phyloP scores from a whole-genome alignment of 2,329 filamentous ascomycete genomes.

The Pyrenophora seminiperda region DNA sequence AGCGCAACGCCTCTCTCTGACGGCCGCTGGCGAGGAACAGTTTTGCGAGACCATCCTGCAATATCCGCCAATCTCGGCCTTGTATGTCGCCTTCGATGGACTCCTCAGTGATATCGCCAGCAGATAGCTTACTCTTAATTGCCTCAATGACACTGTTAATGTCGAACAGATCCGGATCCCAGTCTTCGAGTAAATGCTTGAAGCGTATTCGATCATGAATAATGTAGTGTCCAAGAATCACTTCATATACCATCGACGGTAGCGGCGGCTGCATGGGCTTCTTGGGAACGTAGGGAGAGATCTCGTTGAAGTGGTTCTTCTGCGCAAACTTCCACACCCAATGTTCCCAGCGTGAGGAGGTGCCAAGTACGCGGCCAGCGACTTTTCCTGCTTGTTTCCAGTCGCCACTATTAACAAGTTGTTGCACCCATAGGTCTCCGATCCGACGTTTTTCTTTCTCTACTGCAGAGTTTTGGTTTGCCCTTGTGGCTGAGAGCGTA shows the following conservation, averaged over 20 bases:
- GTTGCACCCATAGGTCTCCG: slow-evolving; percentile 90
- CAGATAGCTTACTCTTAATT: slow-evolving; percentile 81
- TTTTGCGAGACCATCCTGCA: slow-evolving; percentile 85
- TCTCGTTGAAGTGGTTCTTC: slow-evolving; percentile 85
- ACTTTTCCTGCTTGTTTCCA: slow-evolving; percentile 81
- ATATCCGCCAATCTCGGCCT: slow-evolving; percentile 82
- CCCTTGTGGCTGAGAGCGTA: slow-evolving; percentile 63
- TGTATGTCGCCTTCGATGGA: slow-evolving; percentile 74
- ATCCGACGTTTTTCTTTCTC: slow-evolving; percentile 89
- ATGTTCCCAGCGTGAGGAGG: slow-evolving; percentile 85
- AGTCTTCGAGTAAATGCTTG: slow-evolving; percentile 77
- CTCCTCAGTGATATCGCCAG: slow-evolving; percentile 74
- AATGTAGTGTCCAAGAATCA: slow-evolving; percentile 87
- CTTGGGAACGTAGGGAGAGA: slow-evolving; percentile 80
- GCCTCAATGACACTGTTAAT: slow-evolving; percentile 75
- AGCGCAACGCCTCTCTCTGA: slow-evolving; percentile 81
- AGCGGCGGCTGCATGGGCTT: slow-evolving; percentile 78
- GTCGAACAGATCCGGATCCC: slow-evolving; percentile 85
- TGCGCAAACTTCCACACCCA: slow-evolving; percentile 94
- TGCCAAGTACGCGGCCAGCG: slow-evolving; percentile 81
- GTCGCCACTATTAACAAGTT: slow-evolving; percentile 74
- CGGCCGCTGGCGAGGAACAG: slow-evolving; percentile 82
- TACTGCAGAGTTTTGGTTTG: slow-evolving; percentile 65
- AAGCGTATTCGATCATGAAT: slow-evolving; percentile 75
- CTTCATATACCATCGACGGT: slow-evolving; percentile 82